Percentiles rank a stretch among this genome's conserved stretches.
Conservation (phyloP, 106 monocot species). For the Dendrobium huoshanense region DNA sequence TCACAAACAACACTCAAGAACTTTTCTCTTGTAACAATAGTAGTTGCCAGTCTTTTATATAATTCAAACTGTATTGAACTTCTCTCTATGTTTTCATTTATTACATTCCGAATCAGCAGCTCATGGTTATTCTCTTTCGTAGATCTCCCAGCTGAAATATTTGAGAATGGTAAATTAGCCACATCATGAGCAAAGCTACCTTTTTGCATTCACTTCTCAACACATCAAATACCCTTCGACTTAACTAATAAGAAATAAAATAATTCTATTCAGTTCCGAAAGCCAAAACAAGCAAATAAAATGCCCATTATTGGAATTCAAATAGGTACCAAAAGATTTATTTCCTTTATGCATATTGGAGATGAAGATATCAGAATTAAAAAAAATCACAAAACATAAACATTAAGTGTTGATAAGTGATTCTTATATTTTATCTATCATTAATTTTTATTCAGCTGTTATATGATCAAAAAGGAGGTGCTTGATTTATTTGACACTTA, state of each 20-base stretch:
- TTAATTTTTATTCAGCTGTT: no score
- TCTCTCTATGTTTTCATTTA: conserved; percentile 15
- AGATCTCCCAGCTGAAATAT: conserved; percentile 9
- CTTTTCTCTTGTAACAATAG: conserved; percentile 51
- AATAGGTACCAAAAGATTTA: background rate
- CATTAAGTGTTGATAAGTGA: no score
- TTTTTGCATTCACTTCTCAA: conserved; percentile 29
- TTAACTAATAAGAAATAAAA: conserved; percentile 48
- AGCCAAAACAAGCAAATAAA: background rate
- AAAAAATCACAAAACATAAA: background rate
- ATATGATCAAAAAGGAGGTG: no score
- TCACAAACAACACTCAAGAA: conserved; percentile 72
- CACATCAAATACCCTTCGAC: conserved; percentile 73
- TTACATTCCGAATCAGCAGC: background rate
- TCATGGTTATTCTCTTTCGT: conserved; percentile 1
- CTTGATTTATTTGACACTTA: no score
- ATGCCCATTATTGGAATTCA: background rate
- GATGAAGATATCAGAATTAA: background rate
- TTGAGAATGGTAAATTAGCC: conserved; percentile 1
- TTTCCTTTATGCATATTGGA: background rate
- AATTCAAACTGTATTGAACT: conserved; percentile 60
- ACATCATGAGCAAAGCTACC: background rate
- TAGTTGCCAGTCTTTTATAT: conserved; percentile 79
- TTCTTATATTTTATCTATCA: no score
- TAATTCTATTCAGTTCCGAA: background rate